Base-by-base conservation (phyloP, 1,284 basidiomycete genomes). In the Rhodotorula sp. region DNA sequence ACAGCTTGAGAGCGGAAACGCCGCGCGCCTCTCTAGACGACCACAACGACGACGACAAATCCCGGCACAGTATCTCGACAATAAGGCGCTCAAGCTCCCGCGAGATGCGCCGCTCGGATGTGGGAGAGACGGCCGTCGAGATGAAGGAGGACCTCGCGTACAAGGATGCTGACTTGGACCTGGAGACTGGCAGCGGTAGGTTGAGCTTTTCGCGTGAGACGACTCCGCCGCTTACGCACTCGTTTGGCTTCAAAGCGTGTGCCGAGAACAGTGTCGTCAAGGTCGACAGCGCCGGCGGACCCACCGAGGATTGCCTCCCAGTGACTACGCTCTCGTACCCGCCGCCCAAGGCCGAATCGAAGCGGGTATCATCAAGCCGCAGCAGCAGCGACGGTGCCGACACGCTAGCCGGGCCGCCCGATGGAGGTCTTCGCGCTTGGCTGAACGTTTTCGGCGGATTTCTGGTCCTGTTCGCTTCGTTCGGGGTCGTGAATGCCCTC, bases 371-470 rank as follows among this genome's bases (percentile, higher is more conserved):
- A 10, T 17, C 55, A 10, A 6, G 5, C 1, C 25, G 4, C 12
- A 37, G 34, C 34, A 34, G 34, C 41, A n/a, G 13, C 54, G 22
- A 36, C 27, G 41, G 8, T 12, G 5, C 25, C 62, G 25, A 29
- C 17, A 25, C 22, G 55, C 34, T 36, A 15, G 19, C 48, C 3
- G 27, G 58, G 4, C 53, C 50, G 15, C 70, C 70, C 1, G 70
- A 72, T 51, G 70, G 70, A 6, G 70, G 70, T 4, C 1, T 54
- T 12, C 46, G 64, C 9, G 70, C 70, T 0, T 72, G 60, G 59
- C 15, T 63, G 27, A 69, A 65, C 46, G 70, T 72, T 29, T 8
- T 66, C 13, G 70, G 70, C 8, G 70, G 70, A 0, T 72, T 59
- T 48, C 55, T 68, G 39, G 57, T 64, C 32, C 60, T 72, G 6